Percentiles rank a stretch among this genome's conserved stretches.
Evolutionary conservation across 1,139 yeast species (phyloP).

Genomic region (Chernovozyma sophiae-reginae): DNA sequence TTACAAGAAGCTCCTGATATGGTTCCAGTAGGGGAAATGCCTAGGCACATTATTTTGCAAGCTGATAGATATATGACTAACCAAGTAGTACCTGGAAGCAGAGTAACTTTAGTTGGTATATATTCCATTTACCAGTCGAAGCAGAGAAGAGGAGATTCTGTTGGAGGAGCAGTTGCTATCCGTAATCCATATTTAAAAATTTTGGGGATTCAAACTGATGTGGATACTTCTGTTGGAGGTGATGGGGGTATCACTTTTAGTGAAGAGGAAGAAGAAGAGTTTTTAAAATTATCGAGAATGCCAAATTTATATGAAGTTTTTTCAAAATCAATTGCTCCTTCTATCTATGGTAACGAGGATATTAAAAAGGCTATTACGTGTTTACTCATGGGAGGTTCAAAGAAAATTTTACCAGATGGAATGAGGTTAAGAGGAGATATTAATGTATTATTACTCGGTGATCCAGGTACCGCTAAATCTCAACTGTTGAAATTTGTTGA

Average conservation of each 20-base stretch:
- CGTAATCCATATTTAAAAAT: slow-evolving; percentile 89
- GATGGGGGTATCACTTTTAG: slow-evolving; percentile 63
- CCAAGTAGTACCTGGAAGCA: slow-evolving; percentile 89
- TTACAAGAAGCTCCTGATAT: slow-evolving; percentile 95
- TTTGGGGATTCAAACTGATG: slow-evolving; percentile 80
- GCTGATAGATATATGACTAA: slow-evolving; percentile 90
- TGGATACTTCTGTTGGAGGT: slow-evolving; percentile 63
- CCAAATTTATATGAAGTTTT: slow-evolving; percentile 83
- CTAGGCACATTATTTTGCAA: slow-evolving; percentile 84
- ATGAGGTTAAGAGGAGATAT: slow-evolving; percentile 97
- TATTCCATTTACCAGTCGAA: slow-evolving; percentile 82
- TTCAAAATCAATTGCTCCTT: slow-evolving; percentile 91
- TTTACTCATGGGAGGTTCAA: slow-evolving; percentile 89
- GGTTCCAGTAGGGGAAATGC: slow-evolving; percentile 99
- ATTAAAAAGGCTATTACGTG: slow-evolving; percentile 93
- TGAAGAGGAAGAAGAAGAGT: slow-evolving; percentile 93
- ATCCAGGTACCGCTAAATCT: slow-evolving; percentile 98
- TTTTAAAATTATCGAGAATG: slow-evolving; percentile 70
- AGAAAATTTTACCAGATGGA: slow-evolving; percentile 89
- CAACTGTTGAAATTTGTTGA: slow-evolving; percentile 93
- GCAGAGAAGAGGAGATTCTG: slow-evolving; percentile 41
- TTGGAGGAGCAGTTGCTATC: slow-evolving; percentile 61
- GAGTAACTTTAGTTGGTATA: slow-evolving; percentile 88
- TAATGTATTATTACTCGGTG: slow-evolving; percentile 89
- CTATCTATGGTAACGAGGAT: slow-evolving; percentile 90